A percentile compares a stretch with the other conserved stretches of the same genome.
Evolutionary conservation across 768 basidiomycete genomes (phyloP).

Genomic region (Mycena capillaripes): DNA sequence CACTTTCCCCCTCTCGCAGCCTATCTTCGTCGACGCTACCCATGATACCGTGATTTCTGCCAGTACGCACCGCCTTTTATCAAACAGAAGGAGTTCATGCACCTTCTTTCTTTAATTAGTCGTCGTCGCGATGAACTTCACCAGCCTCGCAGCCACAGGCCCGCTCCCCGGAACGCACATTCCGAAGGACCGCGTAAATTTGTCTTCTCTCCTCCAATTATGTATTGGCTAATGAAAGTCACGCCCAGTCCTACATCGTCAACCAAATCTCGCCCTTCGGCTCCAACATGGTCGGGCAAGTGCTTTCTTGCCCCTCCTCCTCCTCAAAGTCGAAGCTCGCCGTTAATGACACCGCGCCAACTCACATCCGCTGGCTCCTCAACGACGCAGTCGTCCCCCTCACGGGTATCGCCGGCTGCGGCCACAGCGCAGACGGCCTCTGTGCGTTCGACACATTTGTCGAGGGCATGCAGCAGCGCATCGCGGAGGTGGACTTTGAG

Average conservation of each 20-base stretch:
- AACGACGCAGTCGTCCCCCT: conserved; percentile 84
- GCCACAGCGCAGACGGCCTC: conserved; percentile 66
- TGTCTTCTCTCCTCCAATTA: conserved; percentile 35
- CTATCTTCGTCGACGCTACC: conserved; percentile 78
- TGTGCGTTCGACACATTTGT: conserved; percentile 76
- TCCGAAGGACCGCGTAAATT: conserved; percentile 63
- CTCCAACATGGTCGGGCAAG: conserved; percentile 61
- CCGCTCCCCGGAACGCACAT: conserved; percentile 76
- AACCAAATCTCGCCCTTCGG: conserved; percentile 52
- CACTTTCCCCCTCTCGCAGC: conserved; percentile 70
- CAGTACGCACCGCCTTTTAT: conserved; percentile 51
- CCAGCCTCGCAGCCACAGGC: conserved; percentile 70
- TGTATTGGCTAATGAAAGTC: conserved; percentile 49
- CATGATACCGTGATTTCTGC: conserved; percentile 82
- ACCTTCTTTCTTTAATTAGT: conserved; percentile 48
- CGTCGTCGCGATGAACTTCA: conserved; percentile 80
- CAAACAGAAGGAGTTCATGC: neutral
- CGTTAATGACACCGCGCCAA: conserved; percentile 12
- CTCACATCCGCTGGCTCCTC: conserved; percentile 65
- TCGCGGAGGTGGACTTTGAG: conserved; percentile 71
- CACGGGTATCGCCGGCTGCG: conserved; percentile 74
- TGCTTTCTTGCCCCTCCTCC: conserved; percentile 53
- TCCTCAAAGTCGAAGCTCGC: neutral
- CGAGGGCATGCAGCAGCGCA: conserved; percentile 66
- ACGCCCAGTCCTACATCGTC: conserved; percentile 47